These are phyloP conservation scores for Hyphopichia pseudoburtonii DNA, from an alignment of 1,139 yeast species.

Conservation along the genomic window DNA sequence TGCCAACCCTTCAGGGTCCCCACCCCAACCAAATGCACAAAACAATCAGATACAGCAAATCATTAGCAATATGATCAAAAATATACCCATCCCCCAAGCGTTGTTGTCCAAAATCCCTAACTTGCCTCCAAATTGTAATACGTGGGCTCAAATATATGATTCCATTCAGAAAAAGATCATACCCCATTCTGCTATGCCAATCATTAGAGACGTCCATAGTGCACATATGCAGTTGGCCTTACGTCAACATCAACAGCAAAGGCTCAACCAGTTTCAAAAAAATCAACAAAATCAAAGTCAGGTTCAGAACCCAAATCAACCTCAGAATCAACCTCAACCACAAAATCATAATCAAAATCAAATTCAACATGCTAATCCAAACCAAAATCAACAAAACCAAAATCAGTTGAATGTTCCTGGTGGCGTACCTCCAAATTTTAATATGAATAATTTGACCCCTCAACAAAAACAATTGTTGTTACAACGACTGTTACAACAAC, in stretches of 20 bases:
- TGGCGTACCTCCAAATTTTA: constrained; percentile 11
- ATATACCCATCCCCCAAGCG: constrained; percentile 74
- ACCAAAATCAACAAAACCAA: constrained; percentile 15
- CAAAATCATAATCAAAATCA: constrained; percentile 11
- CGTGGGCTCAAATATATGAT: constrained; percentile 83
- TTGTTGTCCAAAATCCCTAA: constrained; percentile 71
- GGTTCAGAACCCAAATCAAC: constrained; percentile 1
- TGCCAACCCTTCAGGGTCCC: constrained; percentile 1
- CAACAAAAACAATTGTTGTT: constrained; percentile 38
- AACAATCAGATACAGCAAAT: constrained; percentile 36
- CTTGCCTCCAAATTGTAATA: constrained; percentile 76
- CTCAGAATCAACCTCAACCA: constrained; percentile 13
- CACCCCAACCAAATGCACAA: constrained; percentile 10
- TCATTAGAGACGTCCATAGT: constrained; percentile 60
- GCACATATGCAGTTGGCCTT: constrained; percentile 47
- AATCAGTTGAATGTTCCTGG: constrained; percentile 9
- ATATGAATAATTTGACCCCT: constrained; percentile 28
- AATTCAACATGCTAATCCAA: constrained; percentile 11
- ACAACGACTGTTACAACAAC: constrained; percentile 35
- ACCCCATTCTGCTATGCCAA: constrained; percentile 52
- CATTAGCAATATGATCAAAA: constrained; percentile 35
- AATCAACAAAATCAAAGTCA: constrained; percentile 16
- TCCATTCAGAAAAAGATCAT: constrained; percentile 60
- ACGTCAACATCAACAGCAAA: constrained; percentile 37
- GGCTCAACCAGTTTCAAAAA: constrained; percentile 16